These are phyloP conservation scores for Malus hybrid DNA, from an alignment of 331 rosid species.

Conservation along the genomic window DNA sequence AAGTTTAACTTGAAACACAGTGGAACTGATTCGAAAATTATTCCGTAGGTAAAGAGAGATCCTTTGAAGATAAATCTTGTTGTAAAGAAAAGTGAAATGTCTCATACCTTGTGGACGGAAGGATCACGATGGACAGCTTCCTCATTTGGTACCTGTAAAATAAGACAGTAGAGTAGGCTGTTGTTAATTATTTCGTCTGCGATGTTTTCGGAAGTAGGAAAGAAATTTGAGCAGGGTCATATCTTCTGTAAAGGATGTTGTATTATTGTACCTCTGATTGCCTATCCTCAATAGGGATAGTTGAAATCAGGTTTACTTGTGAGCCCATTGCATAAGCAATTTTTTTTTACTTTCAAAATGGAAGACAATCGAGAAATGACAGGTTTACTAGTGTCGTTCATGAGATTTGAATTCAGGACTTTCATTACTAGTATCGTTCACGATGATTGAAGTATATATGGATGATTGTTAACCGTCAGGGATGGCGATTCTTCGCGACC, in stretches of 20 bases:
- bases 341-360: neutral
- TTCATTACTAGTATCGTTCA: no score
- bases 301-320: conserved; percentile 4
- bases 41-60: conserved; percentile 17
- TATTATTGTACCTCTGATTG: conserved; percentile 20
- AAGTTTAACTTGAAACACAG: neutral
- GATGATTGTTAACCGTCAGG: no score
- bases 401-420: neutral
- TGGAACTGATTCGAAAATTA: neutral
- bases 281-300: conserved; percentile 13
- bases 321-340: neutral
- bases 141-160: conserved; percentile 22
- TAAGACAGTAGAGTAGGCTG: conserved; percentile 16
- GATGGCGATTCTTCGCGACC: no score
- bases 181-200: neutral
- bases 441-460: no score
- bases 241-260: conserved; percentile 26
- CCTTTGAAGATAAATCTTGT: conserved; percentile 9
- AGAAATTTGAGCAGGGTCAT: conserved; percentile 6
- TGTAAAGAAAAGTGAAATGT: conserved; percentile 13
- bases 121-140: conserved; percentile 12
- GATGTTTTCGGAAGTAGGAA: conserved; percentile 10
- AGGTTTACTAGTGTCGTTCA: neutral
- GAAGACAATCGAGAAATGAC: neutral
- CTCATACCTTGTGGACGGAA: conserved; percentile 9